Evolutionary conservation across 768 basidiomycete genomes (phyloP).

Genomic region (Calocybe indica): DNA sequence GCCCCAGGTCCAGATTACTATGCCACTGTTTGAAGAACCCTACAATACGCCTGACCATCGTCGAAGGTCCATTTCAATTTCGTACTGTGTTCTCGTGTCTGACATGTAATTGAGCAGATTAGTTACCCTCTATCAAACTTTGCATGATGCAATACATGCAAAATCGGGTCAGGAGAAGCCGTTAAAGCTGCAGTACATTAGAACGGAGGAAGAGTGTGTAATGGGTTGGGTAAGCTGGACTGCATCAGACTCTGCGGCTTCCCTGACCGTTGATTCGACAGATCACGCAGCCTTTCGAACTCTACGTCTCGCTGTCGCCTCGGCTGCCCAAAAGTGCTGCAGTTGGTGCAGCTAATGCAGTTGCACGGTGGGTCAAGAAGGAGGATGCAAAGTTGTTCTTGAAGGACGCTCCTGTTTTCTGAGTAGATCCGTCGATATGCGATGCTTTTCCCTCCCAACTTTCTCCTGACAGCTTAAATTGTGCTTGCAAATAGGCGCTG

Average conservation of each 20-base stretch:
- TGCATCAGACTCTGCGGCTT: not conserved
- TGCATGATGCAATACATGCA: constrained; percentile 88
- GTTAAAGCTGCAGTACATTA: constrained; percentile 82
- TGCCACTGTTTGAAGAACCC: constrained; percentile 81
- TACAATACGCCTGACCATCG: constrained; percentile 60
- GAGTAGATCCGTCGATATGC: constrained; percentile 4
- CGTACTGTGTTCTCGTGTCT: not conserved
- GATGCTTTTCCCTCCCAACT: too few species aligned
- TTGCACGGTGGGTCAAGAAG: constrained; percentile 86
- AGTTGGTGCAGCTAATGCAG: constrained; percentile 83
- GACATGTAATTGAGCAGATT: constrained; percentile 41
- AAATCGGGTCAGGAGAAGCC: constrained; percentile 78
- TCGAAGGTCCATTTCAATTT: constrained; percentile 40
- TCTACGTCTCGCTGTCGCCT: constrained; percentile 82
- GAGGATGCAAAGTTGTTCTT: constrained; percentile 82
- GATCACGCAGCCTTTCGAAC: constrained; percentile 92
- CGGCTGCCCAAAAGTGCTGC: constrained; percentile 82
- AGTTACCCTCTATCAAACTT: constrained; percentile 78
- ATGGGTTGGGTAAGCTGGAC: constrained; percentile 82
- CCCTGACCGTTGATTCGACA: constrained; percentile 21
- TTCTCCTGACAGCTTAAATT: too few species aligned
- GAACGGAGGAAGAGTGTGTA: constrained; percentile 80
- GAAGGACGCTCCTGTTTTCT: constrained; percentile 87
- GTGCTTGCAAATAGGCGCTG: too few species aligned
- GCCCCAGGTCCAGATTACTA: constrained; percentile 82